Percentiles rank a stretch among this genome's conserved stretches.
Evolutionary conservation across 495 filamentous ascomycete species (phyloP).

Genomic region (Xylaria grammica): DNA sequence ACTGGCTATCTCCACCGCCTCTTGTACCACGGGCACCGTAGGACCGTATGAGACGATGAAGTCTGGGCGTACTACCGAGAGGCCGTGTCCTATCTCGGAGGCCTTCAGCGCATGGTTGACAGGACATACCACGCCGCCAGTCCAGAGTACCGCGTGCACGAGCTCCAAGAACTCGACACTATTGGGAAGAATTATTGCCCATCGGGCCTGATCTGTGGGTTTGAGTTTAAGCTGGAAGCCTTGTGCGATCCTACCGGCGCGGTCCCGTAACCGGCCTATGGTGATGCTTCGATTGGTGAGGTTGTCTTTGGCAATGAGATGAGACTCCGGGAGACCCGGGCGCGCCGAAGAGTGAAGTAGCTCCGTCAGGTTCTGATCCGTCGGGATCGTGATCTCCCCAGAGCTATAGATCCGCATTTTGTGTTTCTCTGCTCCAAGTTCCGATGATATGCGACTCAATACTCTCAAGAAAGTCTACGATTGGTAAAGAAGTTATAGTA

Average conservation of each 20-base stretch:
- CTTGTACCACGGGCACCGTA: constrained; percentile 13
- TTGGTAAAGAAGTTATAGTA: background rate
- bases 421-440: background rate
- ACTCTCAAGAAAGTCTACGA: background rate
- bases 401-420: constrained; percentile 42
- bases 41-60: constrained; percentile 41
- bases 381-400: constrained; percentile 36
- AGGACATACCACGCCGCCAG: constrained; percentile 32
- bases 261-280: constrained; percentile 39
- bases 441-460: background rate
- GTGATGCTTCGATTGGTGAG: constrained; percentile 44
- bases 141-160: constrained; percentile 39
- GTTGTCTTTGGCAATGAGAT: constrained; percentile 45
- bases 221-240: constrained; percentile 34
- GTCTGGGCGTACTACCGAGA: constrained; percentile 34
- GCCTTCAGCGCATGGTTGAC: constrained; percentile 34
- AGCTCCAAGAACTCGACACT: constrained; percentile 44
- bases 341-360: constrained; percentile 39
- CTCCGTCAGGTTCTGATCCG: constrained; percentile 42
- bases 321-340: constrained; percentile 37
- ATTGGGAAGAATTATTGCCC: constrained; percentile 44
- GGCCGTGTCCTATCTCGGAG: constrained; percentile 31
- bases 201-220: constrained; percentile 36
- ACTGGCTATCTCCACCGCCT: constrained; percentile 28
- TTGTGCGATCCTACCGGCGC: constrained; percentile 41